These are phyloP conservation scores for Lumnitzera littorea DNA, from an alignment of 345 rosid species.

Conservation along the genomic window DNA sequence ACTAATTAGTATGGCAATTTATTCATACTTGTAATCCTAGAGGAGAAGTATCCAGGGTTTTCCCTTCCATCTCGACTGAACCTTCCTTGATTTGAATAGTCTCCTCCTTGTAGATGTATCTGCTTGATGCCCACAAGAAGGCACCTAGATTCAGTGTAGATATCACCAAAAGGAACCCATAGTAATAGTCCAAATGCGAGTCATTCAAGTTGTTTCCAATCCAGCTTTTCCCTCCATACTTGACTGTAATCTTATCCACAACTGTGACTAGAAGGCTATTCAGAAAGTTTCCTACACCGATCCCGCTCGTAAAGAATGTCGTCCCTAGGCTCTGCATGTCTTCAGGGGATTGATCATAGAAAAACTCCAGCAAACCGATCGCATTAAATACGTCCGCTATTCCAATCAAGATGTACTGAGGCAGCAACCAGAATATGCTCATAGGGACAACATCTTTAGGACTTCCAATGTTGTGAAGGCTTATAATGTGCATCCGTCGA, in stretches of 20 bases:
- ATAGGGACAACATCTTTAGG: constrained; percentile 61
- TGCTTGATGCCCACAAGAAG: constrained; percentile 63
- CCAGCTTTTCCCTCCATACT: constrained; percentile 61
- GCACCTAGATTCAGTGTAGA: constrained; percentile 54
- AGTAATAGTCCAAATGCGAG: constrained; percentile 75
- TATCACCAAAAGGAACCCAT: constrained; percentile 64
- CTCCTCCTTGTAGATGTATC: constrained; percentile 67
- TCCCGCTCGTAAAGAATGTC: constrained; percentile 81
- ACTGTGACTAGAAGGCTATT: constrained; percentile 73
- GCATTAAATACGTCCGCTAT: constrained; percentile 79
- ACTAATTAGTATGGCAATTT: neutral
- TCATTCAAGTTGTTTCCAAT: constrained; percentile 76
- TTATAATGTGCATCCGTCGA: constrained; percentile 49
- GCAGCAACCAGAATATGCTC: constrained; percentile 80
- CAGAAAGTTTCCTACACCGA: constrained; percentile 80
- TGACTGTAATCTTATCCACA: constrained; percentile 55
- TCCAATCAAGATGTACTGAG: constrained; percentile 73
- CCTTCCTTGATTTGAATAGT: constrained; percentile 21
- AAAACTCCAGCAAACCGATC: constrained; percentile 71
- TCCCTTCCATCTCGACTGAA: constrained; percentile 38
- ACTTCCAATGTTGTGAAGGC: constrained; percentile 18
- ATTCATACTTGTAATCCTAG: constrained; percentile 41
- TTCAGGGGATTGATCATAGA: constrained; percentile 85
- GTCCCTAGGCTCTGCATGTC: constrained; percentile 96
- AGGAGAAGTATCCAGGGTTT: constrained; percentile 47